These are phyloP conservation scores for Geotrichum reessii DNA, from an alignment of 1,139 yeast genomes.

Conservation along the genomic window DNA sequence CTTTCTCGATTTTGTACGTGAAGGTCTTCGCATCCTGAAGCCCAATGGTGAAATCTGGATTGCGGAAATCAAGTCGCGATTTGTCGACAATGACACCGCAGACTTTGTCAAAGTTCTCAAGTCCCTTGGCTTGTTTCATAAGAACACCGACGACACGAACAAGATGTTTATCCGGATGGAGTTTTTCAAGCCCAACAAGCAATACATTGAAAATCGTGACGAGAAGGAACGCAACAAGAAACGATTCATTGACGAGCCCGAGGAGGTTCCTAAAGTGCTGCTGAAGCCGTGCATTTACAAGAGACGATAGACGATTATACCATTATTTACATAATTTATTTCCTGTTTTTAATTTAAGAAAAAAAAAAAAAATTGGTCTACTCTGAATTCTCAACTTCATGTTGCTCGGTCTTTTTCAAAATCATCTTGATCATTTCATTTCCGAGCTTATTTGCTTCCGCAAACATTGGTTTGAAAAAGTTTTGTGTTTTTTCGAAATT, in stretches of 20 bases:
- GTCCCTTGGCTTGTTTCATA: slow-evolving; percentile 78
- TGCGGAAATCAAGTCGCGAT: slow-evolving; percentile 92
- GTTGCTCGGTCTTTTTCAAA: slow-evolving; percentile 30
- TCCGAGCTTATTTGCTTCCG: slow-evolving; percentile 86
- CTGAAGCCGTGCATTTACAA: slow-evolving; percentile 94
- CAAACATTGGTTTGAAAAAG: slow-evolving; percentile 79
- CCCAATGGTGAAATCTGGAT: slow-evolving; percentile 96
- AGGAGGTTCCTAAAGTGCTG: slow-evolving; percentile 57
- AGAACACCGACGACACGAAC: slow-evolving; percentile 77
- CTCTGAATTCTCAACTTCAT: neutral
- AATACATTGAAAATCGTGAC: slow-evolving; percentile 58
- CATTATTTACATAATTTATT: neutral
- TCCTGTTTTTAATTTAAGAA: neutral
- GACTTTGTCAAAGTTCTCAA: slow-evolving; percentile 77
- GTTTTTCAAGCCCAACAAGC: slow-evolving; percentile 72
- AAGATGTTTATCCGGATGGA: slow-evolving; percentile 94
- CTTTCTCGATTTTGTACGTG: slow-evolving; percentile 82
- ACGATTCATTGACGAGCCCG: slow-evolving; percentile 65
- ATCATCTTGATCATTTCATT: slow-evolving; percentile 95
- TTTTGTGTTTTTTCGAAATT: slow-evolving; percentile 74
- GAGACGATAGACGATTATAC: slow-evolving; percentile 52
- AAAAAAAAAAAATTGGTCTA: neutral
- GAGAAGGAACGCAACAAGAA: slow-evolving; percentile 46
- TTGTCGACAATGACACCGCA: slow-evolving; percentile 51
- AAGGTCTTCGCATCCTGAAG: slow-evolving; percentile 78